A percentile compares a stretch with the other conserved stretches of the same genome.
phyloP scores from a whole-genome alignment of 495 filamentous ascomycete species.

The Daldinia bambusicola region DNA sequence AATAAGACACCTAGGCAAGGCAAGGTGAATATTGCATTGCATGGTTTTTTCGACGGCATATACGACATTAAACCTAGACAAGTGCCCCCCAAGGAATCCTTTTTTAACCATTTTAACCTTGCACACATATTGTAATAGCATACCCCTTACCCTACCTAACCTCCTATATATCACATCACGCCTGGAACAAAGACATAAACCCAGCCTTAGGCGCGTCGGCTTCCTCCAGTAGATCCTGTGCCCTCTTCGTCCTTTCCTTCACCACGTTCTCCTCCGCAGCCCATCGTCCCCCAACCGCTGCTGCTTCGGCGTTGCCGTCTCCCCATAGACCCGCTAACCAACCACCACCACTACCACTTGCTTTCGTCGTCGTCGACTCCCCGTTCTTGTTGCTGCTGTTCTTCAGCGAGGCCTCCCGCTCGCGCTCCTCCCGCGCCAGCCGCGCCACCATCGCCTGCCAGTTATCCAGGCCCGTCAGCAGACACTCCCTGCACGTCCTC shows the following conservation, averaged over 20 bases:
- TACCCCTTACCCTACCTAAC: neutral
- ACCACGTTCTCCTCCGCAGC: conserved; percentile 64
- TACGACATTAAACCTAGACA: neutral
- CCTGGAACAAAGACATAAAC: conserved; percentile 52
- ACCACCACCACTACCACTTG: conserved; percentile 8
- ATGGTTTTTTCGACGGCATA: neutral
- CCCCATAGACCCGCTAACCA: conserved; percentile 58
- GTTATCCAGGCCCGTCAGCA: conserved; percentile 75
- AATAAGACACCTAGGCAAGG: neutral
- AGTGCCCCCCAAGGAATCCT: neutral
- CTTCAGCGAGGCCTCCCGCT: conserved; percentile 41
- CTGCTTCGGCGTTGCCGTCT: conserved; percentile 43
- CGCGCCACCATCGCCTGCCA: conserved; percentile 75
- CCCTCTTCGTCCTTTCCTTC: conserved; percentile 57
- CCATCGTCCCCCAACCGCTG: conserved; percentile 51
- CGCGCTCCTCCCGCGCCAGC: conserved; percentile 64
- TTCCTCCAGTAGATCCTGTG: conserved; percentile 59
- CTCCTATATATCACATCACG: conserved; percentile 41
- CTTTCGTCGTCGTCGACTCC: conserved; percentile 26
- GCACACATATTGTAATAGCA: neutral
- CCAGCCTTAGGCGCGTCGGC: conserved; percentile 51
- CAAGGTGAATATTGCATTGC: neutral
- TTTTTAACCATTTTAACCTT: neutral
- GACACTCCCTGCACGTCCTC: conserved; percentile 74
- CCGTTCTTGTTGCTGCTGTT: conserved; percentile 14